Evolutionary conservation across 371 early-diverging fungal genomes (phyloP).

Genomic region (Gilbertella persicaria): DNA sequence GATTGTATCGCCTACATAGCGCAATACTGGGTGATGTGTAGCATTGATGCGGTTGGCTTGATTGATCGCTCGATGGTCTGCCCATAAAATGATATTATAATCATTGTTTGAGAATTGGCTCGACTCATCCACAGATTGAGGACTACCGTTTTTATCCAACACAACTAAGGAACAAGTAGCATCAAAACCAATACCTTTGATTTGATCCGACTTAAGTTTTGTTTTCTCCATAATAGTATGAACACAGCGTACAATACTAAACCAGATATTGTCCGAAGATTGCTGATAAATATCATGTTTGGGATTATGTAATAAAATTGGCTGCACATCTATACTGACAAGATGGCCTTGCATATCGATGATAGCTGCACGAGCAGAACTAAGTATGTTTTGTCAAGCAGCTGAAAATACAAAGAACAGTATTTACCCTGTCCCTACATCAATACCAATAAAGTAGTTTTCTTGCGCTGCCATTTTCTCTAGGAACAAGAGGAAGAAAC

Average conservation of each 20-base stretch:
- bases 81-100: constrained; percentile 75
- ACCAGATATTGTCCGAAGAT: constrained; percentile 73
- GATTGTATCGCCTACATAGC: constrained; percentile 66
- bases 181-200: constrained; percentile 75
- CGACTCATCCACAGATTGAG: constrained; percentile 52
- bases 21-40: constrained; percentile 59
- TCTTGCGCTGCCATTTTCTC: neutral
- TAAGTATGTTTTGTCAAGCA: constrained; percentile 2
- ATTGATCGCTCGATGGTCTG: constrained; percentile 71
- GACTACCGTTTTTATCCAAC: constrained; percentile 49
- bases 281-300: constrained; percentile 66
- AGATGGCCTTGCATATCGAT: constrained; percentile 56
- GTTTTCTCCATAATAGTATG: constrained; percentile 41
- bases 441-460: constrained; percentile 66
- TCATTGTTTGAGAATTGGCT: constrained; percentile 43
- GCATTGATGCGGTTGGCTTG: constrained; percentile 69
- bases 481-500: neutral
- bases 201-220: constrained; percentile 29
- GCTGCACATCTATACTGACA: constrained; percentile 48
- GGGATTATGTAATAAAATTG: constrained; percentile 50
- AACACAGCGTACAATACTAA: constrained; percentile 51
- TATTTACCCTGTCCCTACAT: constrained; percentile 69
- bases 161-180: constrained; percentile 77
- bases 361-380: constrained; percentile 65
- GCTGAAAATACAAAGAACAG: neutral